Percentiles rank a stretch among this genome's conserved stretches.
phyloP scores from a whole-genome alignment of 1,284 basidiomycete genomes.

The Singerocomus rubriflavus region DNA sequence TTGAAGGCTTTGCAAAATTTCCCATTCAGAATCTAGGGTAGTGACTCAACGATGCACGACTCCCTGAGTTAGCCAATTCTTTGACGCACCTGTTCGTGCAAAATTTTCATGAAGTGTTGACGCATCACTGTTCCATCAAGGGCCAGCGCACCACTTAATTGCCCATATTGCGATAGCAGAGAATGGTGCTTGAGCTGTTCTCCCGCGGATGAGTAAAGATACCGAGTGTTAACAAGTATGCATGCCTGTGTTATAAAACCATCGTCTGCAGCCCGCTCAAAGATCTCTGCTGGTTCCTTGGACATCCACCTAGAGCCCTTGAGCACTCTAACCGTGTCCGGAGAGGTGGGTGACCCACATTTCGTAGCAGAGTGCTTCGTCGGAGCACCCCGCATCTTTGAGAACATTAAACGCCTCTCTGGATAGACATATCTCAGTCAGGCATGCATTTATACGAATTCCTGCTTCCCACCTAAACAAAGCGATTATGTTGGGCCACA shows the following conservation, averaged over 20 bases:
- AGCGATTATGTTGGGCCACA: constrained; percentile 68
- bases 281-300: constrained; percentile 69
- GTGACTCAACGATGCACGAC: neutral
- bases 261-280: constrained; percentile 64
- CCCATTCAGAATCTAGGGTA: constrained; percentile 51
- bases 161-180: constrained; percentile 59
- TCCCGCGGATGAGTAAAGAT: neutral
- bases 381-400: constrained; percentile 64
- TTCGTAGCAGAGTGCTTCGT: constrained; percentile 65
- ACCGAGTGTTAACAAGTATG: neutral
- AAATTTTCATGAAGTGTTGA: constrained; percentile 55
- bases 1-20: constrained; percentile 58
- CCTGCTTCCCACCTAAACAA: constrained; percentile 46
- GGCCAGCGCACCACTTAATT: constrained; percentile 54
- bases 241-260: constrained; percentile 56
- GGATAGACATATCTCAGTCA: constrained; percentile 1
- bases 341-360: constrained; percentile 40
- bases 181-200: constrained; percentile 59
- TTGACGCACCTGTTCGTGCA: constrained; percentile 49
- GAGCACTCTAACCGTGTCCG: constrained; percentile 1
- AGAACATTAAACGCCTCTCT: constrained; percentile 61
- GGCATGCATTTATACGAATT: neutral
- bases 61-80: neutral
- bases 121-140: constrained; percentile 50
- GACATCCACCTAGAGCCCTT: constrained; percentile 61